A percentile compares a stretch with the other conserved stretches of the same genome.
Evolutionary conservation across 2,329 filamentous ascomycete species (phyloP).

Genomic region (Zalaria obscura): DNA sequence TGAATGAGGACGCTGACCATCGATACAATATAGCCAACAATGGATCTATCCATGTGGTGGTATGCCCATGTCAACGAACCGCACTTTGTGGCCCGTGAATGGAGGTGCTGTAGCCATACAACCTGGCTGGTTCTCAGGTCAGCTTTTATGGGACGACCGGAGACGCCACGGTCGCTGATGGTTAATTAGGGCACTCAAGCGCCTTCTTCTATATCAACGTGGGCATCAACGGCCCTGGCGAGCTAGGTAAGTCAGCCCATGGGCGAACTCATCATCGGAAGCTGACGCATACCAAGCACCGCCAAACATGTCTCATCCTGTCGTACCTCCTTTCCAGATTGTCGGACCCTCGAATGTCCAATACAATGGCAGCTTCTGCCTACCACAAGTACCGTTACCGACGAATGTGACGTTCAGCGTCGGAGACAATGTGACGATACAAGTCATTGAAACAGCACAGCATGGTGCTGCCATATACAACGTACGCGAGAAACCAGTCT

Average conservation of each 20-base stretch:
- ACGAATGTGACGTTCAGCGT: conserved; percentile 52
- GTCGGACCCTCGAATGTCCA: conserved; percentile 65
- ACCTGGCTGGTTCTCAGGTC: conserved; percentile 80
- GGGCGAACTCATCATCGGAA: no score
- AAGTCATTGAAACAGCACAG: conserved; percentile 68
- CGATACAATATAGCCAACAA: conserved; percentile 71
- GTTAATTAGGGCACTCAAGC: conserved; percentile 52
- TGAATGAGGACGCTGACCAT: no score
- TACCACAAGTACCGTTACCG: conserved; percentile 80
- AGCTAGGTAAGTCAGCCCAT: conserved; percentile 3
- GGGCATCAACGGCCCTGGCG: conserved; percentile 43
- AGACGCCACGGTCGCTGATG: no score
- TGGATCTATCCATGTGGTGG: conserved; percentile 94
- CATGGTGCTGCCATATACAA: conserved; percentile 76
- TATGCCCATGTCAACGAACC: conserved; percentile 60
- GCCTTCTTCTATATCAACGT: conserved; percentile 86
- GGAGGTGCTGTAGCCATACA: conserved; percentile 85
- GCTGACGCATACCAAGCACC: conserved; percentile 44
- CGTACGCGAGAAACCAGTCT: conserved; percentile 36
- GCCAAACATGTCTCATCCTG: conserved; percentile 72
- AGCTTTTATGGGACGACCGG: no score
- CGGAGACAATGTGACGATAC: conserved; percentile 85
- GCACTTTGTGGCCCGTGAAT: conserved; percentile 78
- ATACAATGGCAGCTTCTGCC: conserved; percentile 71
- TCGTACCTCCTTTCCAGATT: conserved; percentile 71